Evolutionary conservation across 345 rosid genomes (phyloP).

Genomic region (Trapa bicornis): DNA sequence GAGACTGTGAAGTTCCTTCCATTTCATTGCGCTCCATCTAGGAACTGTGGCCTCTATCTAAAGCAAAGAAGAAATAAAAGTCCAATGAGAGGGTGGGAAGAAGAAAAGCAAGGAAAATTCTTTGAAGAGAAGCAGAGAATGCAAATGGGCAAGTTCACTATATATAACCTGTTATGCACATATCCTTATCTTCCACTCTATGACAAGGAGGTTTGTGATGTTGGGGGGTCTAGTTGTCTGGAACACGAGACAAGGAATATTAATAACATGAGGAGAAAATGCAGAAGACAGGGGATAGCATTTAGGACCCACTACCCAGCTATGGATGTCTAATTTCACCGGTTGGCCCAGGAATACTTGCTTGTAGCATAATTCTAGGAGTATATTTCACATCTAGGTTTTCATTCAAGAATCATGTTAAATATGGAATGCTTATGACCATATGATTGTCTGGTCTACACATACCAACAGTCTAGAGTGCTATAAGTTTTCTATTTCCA

Average conservation of each 20-base stretch:
- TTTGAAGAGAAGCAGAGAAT: not conserved
- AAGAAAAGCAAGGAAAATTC: not conserved
- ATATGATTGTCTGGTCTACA: not conserved
- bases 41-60: not conserved
- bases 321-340: not conserved
- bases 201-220: not conserved
- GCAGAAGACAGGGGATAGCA: conserved; percentile 27
- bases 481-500: not conserved
- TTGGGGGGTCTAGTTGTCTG: conserved; percentile 15
- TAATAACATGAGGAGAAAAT: conserved; percentile 4
- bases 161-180: conserved; percentile 6
- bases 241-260: conserved; percentile 1
- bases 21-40: conserved; percentile 16
- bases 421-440: not conserved
- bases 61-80: not conserved
- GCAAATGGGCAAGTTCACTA: conserved; percentile 1
- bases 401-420: not conserved
- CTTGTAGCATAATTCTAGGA: not conserved
- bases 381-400: not conserved
- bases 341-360: not conserved
- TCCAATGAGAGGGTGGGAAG: not conserved
- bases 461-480: not conserved
- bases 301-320: conserved; percentile 43
- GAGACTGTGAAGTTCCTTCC: conserved; percentile 50
- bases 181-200: conserved; percentile 11